These are phyloP conservation scores for Aureobasidium melanogenum DNA, from an alignment of 2,329 filamentous ascomycete genomes.

Conservation along the genomic window DNA sequence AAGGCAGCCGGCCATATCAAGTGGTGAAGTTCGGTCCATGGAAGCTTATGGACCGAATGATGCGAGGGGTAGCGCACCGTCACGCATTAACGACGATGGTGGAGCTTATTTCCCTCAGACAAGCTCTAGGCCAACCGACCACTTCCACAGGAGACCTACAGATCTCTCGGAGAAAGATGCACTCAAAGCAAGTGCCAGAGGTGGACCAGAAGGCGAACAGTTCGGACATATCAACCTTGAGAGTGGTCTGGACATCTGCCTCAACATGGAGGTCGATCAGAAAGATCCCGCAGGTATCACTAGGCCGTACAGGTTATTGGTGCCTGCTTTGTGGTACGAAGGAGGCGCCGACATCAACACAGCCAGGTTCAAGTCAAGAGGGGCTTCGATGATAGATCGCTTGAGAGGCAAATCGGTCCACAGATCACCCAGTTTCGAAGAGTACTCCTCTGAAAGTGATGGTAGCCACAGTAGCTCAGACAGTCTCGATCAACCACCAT, in stretches of 20 bases:
- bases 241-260: slow-evolving; percentile 72
- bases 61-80: background rate
- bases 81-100: background rate
- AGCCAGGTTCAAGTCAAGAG: slow-evolving; percentile 15
- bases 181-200: slow-evolving; percentile 24
- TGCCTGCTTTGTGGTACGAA: slow-evolving; percentile 60
- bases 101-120: slow-evolving; percentile 13
- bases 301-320: slow-evolving; percentile 73
- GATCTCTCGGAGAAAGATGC: slow-evolving; percentile 33
- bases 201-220: slow-evolving; percentile 49
- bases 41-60: background rate
- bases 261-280: slow-evolving; percentile 84
- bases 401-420: slow-evolving; percentile 12
- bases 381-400: slow-evolving; percentile 15
- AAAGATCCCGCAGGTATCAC: slow-evolving; percentile 84
- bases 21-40: slow-evolving; percentile 14
- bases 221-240: slow-evolving; percentile 62
- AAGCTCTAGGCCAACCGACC: slow-evolving; percentile 22
- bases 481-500: background rate
- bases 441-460: background rate
- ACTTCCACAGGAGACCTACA: slow-evolving; percentile 38
- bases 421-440: background rate
- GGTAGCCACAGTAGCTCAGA: background rate
- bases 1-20: slow-evolving; percentile 8
- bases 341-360: slow-evolving; percentile 23